phyloP scores from a whole-genome alignment of 2,329 filamentous ascomycete species.

The Fusarium hostae region DNA sequence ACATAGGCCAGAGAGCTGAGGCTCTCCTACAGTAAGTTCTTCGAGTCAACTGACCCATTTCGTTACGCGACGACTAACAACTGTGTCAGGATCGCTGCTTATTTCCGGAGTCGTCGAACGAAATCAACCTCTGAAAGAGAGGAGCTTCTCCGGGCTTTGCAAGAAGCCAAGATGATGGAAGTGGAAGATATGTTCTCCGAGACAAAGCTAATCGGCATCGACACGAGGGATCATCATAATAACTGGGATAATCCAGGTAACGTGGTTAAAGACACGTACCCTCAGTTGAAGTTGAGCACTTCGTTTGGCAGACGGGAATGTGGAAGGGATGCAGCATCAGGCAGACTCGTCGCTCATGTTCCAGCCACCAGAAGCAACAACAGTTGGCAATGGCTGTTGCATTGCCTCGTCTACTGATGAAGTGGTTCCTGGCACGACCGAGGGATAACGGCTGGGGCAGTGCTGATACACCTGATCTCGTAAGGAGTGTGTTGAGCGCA shows the following conservation, averaged over 20 bases:
- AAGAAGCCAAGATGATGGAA: neutral
- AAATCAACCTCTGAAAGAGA: neutral
- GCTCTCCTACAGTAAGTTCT: neutral
- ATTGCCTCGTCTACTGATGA: neutral
- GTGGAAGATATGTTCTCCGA: neutral
- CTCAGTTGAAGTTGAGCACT: neutral
- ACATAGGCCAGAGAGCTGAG: neutral
- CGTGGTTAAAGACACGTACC: neutral
- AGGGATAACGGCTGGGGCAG: neutral
- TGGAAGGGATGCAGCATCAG: too few species aligned
- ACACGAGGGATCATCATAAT: neutral
- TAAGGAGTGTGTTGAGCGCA: neutral
- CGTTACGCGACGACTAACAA: accelerated
- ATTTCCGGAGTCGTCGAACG: neutral
- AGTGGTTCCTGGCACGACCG: neutral
- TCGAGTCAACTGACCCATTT: neutral
- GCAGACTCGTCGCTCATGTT: neutral
- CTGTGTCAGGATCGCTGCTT: neutral
- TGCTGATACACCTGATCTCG: neutral
- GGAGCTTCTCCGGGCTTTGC: neutral
- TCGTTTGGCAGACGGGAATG: too few species aligned
- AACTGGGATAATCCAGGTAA: too few species aligned
- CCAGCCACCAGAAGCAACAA: neutral
- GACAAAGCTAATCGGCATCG: neutral
- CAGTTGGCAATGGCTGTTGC: neutral